Base-by-base conservation (phyloP, 139 green algal species). In the Pleodorina starrii region DNA sequence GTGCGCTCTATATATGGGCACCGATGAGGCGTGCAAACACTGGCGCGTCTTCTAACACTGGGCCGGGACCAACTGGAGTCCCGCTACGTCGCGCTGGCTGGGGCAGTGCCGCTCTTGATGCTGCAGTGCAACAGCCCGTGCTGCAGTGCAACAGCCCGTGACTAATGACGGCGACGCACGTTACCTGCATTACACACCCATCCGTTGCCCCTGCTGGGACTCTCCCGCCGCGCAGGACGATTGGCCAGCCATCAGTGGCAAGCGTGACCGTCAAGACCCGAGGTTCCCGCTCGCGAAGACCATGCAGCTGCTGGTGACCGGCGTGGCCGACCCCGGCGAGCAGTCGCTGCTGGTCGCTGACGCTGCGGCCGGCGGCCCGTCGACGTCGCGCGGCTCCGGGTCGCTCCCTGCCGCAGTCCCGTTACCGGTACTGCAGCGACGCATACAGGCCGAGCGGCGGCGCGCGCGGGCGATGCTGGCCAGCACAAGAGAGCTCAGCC, bases 261-360 rank as follows among this genome's bases (percentile, higher is more conserved):
- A 9, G 40, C n/a, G n/a, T n/a, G n/a, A n/a, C n/a, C n/a, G 44
- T 11, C 21, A 10, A 66, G 81, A 9, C 27, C 0, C 66, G 21
- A 5, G 11, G 7, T 88, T 88, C 35, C 83, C 66, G 44, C 32
- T 88, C 3, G 16, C 63, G 2, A 1, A 2, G 40, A 81, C 83
- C 21, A 80, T 88, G 66, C 9, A 88, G 46, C 66, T 88, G 17
- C 32, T 87, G 10, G n/a, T 60, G 27, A 78, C 81, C 12, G 81
- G 81, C 5, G 44, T 42, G 23, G 21, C 81, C 19, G 59, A 87
- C 60, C 27, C 59, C 0, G 1, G 0, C 27, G 35, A 46, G 48
- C 76, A 84, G 7, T 38, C 25, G 25, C 25, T 19, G 73, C 73
- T 12, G 38, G 9, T 38, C 6, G 69, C 69, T 3, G 57, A n/a